Evolutionary conservation across 2,329 filamentous ascomycete species (phyloP), one percentile per base, ranked within the genome.

Genomic region (Aspergillus persii): DNA sequence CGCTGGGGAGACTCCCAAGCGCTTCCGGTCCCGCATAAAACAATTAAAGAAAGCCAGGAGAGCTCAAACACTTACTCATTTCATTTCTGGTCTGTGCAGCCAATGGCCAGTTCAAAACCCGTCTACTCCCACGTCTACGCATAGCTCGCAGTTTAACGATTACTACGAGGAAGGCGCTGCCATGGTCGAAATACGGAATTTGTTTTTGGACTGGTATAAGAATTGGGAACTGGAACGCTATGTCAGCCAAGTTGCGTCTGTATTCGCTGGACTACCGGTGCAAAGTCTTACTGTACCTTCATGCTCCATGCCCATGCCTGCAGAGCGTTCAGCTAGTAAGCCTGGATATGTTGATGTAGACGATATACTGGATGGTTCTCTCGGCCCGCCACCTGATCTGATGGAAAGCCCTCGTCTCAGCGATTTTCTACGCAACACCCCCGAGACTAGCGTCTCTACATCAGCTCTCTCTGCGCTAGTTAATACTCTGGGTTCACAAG

Each of bases 161-260:
- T 68, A 69, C 54, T 58, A 63, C 44, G 26, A 63, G 8, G 47
- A 62, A 15, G 8, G 58, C n/a, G 53, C 55, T 33, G 61, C 58
- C 8, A 66, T 69, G 62, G 7, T 12, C 8, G 2, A 26, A 0
- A 63, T 61, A 29, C 49, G 46, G 4, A 4, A n/a, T 15, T 58
- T 41, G 6, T 68, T 71, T 30, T 26, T 50, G n/a, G 54, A n/a
- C 2, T 73, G 71, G 69, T 68, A 61, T 50, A 57, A 69, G 23
- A 74, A 74, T 52, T 49, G 53, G 11, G 53, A 63, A 4, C 64
- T 74, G 33, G 29, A 54, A 18, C 3, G 57, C 3, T 73, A 74
- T 54, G 56, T 75, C 8, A 9, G 50, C 9, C 23, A 54, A 18
- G 56, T 70, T 53, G 27, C 53, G 33, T 36, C 29, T 48, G 30